Conservation (phyloP, 129 eudicot species). For the Tagetes erecta region DNA sequence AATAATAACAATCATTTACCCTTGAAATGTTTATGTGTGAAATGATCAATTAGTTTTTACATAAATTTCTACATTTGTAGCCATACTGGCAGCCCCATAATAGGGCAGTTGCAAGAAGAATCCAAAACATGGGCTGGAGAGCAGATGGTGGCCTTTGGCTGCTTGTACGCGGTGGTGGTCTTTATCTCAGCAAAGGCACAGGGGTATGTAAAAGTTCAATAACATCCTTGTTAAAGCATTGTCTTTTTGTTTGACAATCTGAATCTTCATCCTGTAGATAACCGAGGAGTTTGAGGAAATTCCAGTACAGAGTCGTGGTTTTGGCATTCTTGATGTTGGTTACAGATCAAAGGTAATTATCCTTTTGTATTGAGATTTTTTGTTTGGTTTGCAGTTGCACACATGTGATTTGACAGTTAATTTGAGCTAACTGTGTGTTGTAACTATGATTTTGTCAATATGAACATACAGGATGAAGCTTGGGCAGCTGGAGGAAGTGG, state of each 20-base stretch:
- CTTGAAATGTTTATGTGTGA: slow-evolving; percentile 5
- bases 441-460: slow-evolving; percentile 18
- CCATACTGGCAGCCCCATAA: slow-evolving; percentile 99
- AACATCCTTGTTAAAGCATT: background rate
- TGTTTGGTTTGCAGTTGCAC: slow-evolving; percentile 3
- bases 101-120: slow-evolving; percentile 89
- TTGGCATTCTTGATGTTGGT: slow-evolving; percentile 99
- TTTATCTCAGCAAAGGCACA: slow-evolving; percentile 94
- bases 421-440: background rate
- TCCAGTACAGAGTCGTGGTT: slow-evolving; percentile 97
- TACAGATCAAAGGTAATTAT: slow-evolving; percentile 73
- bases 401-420: background rate
- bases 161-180: slow-evolving; percentile 98
- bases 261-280: slow-evolving; percentile 52
- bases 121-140: slow-evolving; percentile 99
- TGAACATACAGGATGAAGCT: slow-evolving; percentile 80
- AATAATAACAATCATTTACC: background rate
- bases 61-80: slow-evolving; percentile 46
- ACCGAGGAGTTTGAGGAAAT: slow-evolving; percentile 96
- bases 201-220: slow-evolving; percentile 59
- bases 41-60: background rate
- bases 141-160: slow-evolving; percentile 99
- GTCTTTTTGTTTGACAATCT: slow-evolving; percentile 15
- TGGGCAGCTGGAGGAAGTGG: slow-evolving; percentile 99
- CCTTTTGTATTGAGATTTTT: background rate